Evolutionary conservation across 805 yeast genomes (phyloP).

Genomic region (Hanseniaspora occidentalis): DNA sequence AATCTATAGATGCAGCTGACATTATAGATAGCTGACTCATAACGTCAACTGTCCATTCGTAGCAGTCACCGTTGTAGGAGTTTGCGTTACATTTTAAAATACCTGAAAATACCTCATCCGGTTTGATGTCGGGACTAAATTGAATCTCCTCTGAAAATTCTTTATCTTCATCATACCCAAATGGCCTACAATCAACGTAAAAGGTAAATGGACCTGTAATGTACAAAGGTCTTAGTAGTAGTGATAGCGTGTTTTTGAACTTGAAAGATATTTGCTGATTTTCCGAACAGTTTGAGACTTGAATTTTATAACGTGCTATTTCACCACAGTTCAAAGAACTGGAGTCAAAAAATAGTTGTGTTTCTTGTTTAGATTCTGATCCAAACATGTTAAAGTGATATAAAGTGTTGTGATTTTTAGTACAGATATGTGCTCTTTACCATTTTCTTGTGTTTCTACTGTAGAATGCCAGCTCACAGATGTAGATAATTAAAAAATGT

Average conservation of each 20-base stretch:
- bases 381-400: no score
- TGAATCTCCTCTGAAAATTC: slow-evolving; percentile 30
- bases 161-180: slow-evolving; percentile 43
- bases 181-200: slow-evolving; percentile 69
- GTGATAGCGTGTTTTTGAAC: slow-evolving; percentile 59
- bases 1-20: slow-evolving; percentile 53
- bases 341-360: neutral
- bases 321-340: slow-evolving; percentile 4
- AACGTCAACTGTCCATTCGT: slow-evolving; percentile 73
- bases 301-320: slow-evolving; percentile 4
- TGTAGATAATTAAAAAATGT: no score
- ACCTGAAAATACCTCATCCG: slow-evolving; percentile 57
- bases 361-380: neutral
- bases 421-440: no score
- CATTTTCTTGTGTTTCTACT: no score
- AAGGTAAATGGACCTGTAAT: slow-evolving; percentile 81
- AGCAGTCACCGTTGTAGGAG: slow-evolving; percentile 22
- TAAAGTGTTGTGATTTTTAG: no score
- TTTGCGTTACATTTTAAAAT: slow-evolving; percentile 37
- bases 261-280: slow-evolving; percentile 4
- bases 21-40: slow-evolving; percentile 70
- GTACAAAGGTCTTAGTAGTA: slow-evolving; percentile 70
- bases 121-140: slow-evolving; percentile 46
- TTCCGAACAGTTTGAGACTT: neutral
- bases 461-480: no score